A percentile compares a stretch with the other conserved stretches of the same genome.
Conservation (phyloP, 352 stramenopile species). For the Phytophthora ohioensis region DNA sequence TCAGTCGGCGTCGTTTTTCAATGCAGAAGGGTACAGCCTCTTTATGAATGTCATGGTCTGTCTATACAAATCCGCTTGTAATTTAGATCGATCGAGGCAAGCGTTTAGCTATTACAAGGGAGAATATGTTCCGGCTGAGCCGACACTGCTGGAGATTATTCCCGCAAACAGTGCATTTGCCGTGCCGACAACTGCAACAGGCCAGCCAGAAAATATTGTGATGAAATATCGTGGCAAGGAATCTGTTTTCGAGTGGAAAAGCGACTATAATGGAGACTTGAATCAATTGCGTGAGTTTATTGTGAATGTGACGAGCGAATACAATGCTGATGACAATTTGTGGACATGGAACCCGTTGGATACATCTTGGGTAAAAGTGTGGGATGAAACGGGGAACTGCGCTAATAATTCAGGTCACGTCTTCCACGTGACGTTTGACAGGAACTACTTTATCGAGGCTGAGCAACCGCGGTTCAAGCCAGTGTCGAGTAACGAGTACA, state of each 20-base stretch:
- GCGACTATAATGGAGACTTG: neutral
- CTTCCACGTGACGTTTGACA: slow-evolving; percentile 12
- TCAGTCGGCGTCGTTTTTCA: slow-evolving; percentile 42
- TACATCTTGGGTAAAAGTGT: slow-evolving; percentile 13
- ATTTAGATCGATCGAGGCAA: slow-evolving; percentile 20
- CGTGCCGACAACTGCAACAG: slow-evolving; percentile 18
- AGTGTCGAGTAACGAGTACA: slow-evolving; percentile 11
- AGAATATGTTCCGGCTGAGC: slow-evolving; percentile 1
- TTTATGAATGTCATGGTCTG: slow-evolving; percentile 46
- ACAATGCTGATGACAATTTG: slow-evolving; percentile 5
- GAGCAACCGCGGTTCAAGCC: slow-evolving; percentile 30
- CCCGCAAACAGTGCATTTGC: slow-evolving; percentile 21
- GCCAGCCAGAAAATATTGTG: slow-evolving; percentile 18
- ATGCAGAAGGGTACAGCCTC: slow-evolving; percentile 31
- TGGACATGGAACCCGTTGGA: slow-evolving; percentile 14
- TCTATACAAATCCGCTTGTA: slow-evolving; percentile 30
- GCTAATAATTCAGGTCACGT: neutral
- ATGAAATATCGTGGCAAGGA: slow-evolving; percentile 36
- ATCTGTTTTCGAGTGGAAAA: slow-evolving; percentile 5
- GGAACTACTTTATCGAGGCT: slow-evolving; percentile 23
- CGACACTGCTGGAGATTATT: slow-evolving; percentile 22
- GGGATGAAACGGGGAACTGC: neutral
- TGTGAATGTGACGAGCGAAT: slow-evolving; percentile 1
- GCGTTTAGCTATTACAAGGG: slow-evolving; percentile 5
- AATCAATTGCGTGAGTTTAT: slow-evolving; percentile 5